Conservation (phyloP, 345 rosid genomes). For the Sisymbrium irio region DNA sequence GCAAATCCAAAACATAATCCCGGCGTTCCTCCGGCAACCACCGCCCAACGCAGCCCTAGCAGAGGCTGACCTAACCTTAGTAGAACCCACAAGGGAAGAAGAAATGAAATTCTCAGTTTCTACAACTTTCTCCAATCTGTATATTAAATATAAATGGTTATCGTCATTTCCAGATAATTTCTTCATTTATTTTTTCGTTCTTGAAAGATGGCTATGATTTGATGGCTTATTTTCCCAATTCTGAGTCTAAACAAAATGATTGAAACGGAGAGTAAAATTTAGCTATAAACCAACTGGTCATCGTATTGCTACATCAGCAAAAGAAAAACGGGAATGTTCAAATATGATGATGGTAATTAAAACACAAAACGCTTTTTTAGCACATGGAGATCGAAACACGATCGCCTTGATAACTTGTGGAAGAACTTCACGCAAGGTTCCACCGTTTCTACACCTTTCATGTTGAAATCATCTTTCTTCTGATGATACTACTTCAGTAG, state of each 20-base stretch:
- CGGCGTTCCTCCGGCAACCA: slow-evolving; percentile 28
- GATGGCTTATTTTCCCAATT: background rate
- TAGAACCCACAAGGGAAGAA: background rate
- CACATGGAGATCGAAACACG: slow-evolving; percentile 11
- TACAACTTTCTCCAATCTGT: background rate
- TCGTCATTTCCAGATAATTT: background rate
- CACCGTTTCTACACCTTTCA: background rate
- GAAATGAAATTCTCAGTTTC: background rate
- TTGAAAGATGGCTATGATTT: background rate
- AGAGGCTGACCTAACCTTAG: slow-evolving; percentile 13
- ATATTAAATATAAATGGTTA: background rate
- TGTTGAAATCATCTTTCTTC: background rate
- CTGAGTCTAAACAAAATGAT: background rate
- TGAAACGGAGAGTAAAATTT: background rate
- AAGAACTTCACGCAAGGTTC: background rate
- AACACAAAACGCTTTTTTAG: background rate
- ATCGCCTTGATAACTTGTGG: background rate
- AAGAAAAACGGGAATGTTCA: background rate
- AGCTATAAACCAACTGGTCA: background rate
- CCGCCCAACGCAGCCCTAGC: slow-evolving; percentile 7
- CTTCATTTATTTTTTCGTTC: background rate
- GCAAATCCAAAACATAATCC: slow-evolving; percentile 38
- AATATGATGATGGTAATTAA: background rate
- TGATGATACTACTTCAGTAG: slow-evolving; percentile 21
- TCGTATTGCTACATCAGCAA: background rate